Evolutionary conservation across 768 basidiomycete genomes (phyloP), one percentile per base, ranked within the genome.

Genomic region (Cystobasidiopsis lactophilus): DNA sequence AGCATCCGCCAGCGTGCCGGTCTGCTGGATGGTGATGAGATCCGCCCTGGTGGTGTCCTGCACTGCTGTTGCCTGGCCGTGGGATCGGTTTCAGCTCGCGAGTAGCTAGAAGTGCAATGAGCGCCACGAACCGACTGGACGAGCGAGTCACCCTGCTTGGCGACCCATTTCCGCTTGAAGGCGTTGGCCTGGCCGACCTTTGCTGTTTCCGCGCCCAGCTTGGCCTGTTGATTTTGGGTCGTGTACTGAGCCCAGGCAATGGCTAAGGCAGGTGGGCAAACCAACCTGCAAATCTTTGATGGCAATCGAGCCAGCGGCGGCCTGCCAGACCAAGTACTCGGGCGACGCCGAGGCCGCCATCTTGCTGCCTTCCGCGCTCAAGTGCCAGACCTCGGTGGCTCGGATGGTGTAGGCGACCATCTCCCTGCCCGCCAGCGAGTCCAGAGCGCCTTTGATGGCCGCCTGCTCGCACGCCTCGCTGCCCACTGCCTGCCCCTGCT

Each of bases 121-220:
- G 9, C 11, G n/a, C 21, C 49, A 41, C 24, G 2, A 57, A 91
- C 89, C 57, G 79, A 71, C 69, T 82, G 82, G 43, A 91, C 77
- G 58, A 98, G 76, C 1, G 64, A 84, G 57, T 76, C 74, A 7
- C 82, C 85, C 58, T 91, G 82, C 67, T 95, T 96, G 21, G 72
- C 74, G 57, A 96, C 85, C 93, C 93, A 98, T 52, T 82, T 83
- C 60, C 82, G 86, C 71, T 89, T 95, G 75, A 98, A 93, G 19
- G 91, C 93, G 58, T 82, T 76, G 9, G 81, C 81, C 69, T 96
- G 93, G 0, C 93, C 93, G 53, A 95, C 75, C 69, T 89, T 93
- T 16, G 85, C 79, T 5, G 77, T 74, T 60, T 93, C 86, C 53
- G 83, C 81, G 14, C 91, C 91, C 14, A 96, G 75, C 54, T 67